A percentile compares a stretch with the other conserved stretches of the same genome.
Conservation (phyloP, 2,329 filamentous ascomycete genomes). For the Ophiostoma piceae region DNA sequence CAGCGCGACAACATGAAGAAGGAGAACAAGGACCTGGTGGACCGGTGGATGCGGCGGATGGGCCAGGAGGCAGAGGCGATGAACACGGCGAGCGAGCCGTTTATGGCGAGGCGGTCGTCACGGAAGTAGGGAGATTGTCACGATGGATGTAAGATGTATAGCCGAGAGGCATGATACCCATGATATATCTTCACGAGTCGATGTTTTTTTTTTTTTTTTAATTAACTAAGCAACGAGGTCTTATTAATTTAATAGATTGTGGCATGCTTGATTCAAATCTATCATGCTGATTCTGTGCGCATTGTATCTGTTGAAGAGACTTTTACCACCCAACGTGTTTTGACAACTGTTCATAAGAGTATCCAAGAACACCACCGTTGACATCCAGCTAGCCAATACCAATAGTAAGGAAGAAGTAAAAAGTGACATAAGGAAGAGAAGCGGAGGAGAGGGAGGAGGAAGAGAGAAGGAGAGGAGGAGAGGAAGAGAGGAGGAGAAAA, state of each 20-base stretch:
- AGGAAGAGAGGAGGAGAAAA: not conserved
- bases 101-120: constrained; percentile 27
- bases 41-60: constrained; percentile 87
- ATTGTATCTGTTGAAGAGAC: constrained; percentile 4
- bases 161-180: constrained; percentile 9
- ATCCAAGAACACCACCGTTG: not conserved
- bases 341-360: not conserved
- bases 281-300: not conserved
- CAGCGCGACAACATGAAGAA: constrained; percentile 63
- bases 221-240: no score
- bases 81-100: constrained; percentile 61
- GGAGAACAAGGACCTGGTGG: constrained; percentile 85
- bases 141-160: not conserved
- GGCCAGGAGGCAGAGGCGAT: constrained; percentile 80
- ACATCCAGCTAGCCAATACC: not conserved
- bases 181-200: not conserved
- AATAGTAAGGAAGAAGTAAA: no score
- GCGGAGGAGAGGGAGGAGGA: no score
- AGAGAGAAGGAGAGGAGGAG: not conserved
- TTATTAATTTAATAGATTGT: no score
- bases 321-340: constrained; percentile 2
- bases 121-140: not conserved
- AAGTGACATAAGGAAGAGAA: no score
- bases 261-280: not conserved
- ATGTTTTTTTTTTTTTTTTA: not conserved